Conservation (phyloP, 768 basidiomycete genomes). For the Lactarius hatsudake region DNA sequence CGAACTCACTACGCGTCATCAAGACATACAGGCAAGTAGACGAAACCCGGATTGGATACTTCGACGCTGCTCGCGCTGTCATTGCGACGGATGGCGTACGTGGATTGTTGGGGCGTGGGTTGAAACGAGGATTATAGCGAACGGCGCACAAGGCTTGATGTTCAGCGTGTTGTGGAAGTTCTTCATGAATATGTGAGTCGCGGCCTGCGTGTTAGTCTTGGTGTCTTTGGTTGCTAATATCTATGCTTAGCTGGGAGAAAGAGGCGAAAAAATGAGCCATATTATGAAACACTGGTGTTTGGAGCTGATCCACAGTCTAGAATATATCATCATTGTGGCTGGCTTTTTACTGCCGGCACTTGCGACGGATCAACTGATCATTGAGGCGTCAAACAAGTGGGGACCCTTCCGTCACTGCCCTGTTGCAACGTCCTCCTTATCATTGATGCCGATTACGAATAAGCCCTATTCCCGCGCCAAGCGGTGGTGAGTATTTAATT, state of each 20-base stretch:
- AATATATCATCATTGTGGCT: background rate
- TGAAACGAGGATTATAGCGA: constrained; percentile 86
- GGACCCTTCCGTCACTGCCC: background rate
- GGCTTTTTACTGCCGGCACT: background rate
- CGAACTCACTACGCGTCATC: constrained; percentile 87
- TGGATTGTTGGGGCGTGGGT: constrained; percentile 84
- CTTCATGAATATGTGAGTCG: constrained; percentile 79
- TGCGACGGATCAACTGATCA: background rate
- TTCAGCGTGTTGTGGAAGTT: constrained; percentile 90
- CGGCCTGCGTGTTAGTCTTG: background rate
- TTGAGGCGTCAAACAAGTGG: background rate
- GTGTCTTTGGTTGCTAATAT: background rate
- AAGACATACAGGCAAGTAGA: constrained; percentile 97
- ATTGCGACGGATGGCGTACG: constrained; percentile 69
- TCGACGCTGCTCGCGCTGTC: constrained; percentile 73
- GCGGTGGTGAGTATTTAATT: no score
- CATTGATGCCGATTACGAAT: background rate
- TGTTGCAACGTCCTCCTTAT: background rate
- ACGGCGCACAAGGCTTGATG: constrained; percentile 88
- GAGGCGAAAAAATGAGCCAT: constrained; percentile 2
- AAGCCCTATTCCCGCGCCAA: background rate
- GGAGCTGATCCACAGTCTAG: background rate
- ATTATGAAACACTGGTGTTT: background rate
- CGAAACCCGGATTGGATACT: constrained; percentile 74
- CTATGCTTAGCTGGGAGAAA: constrained; percentile 14